Conservation (phyloP, 202 grass and related monocot genomes). For the Brachypodium distachyon region DNA sequence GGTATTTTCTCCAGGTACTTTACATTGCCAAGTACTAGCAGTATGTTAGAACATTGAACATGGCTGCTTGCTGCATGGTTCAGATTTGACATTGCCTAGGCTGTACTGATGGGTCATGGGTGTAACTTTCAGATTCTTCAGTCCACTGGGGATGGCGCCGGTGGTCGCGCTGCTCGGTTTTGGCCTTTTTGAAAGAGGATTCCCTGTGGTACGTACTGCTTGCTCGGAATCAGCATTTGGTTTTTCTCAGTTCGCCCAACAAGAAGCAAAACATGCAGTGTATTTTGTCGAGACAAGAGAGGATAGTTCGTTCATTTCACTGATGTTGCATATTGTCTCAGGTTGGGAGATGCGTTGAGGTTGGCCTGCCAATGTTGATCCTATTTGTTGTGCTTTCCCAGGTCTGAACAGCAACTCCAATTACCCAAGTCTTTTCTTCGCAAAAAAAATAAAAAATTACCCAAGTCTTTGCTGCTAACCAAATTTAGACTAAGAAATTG, state of each 20-base stretch:
- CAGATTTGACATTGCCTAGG: background rate
- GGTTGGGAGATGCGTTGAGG: slow-evolving; percentile 96
- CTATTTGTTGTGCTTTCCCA: slow-evolving; percentile 80
- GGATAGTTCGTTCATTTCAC: background rate
- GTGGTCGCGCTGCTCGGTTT: slow-evolving; percentile 90
- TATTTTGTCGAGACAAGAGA: background rate
- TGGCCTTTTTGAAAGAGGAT: slow-evolving; percentile 95
- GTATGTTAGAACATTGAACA: background rate
- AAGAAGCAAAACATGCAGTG: background rate
- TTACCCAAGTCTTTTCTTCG: background rate
- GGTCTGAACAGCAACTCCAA: slow-evolving; percentile 32
- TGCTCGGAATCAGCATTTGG: slow-evolving; percentile 4
- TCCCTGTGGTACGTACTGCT: slow-evolving; percentile 75
- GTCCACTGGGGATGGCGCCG: slow-evolving; percentile 85
- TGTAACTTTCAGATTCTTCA: slow-evolving; percentile 82
- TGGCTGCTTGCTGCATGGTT: background rate
- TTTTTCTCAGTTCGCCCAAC: background rate
- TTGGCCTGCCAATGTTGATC: slow-evolving; percentile 79
- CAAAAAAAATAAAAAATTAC: too few relatives aligned
- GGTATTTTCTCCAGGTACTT: slow-evolving; percentile 95
- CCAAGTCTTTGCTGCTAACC: background rate
- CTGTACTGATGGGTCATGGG: slow-evolving; percentile 15
- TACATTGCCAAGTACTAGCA: background rate
- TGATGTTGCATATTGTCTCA: slow-evolving; percentile 23
- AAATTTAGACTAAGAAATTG: background rate